A percentile compares a stretch with the other conserved stretches of the same genome.
phyloP scores from a whole-genome alignment of 1,139 yeast genomes.

The Geotrichum phurueaensis region DNA sequence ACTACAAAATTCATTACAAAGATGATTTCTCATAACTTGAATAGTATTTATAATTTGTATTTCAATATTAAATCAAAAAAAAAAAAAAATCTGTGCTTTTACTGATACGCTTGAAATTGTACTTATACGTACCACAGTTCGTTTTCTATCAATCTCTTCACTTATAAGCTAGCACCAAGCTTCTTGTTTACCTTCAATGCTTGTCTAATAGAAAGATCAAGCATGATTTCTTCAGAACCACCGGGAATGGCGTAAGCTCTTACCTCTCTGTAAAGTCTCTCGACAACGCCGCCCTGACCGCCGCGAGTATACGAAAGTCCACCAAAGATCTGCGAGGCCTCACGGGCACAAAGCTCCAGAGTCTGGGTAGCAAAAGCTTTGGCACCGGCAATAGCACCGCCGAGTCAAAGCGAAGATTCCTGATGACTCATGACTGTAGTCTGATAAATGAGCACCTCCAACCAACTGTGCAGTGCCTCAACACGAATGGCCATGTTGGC shows the following conservation, averaged over 20 bases:
- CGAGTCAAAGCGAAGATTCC: constrained; percentile 40
- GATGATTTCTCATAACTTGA: background rate
- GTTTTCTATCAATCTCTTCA: no score
- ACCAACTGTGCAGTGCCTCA: constrained; percentile 39
- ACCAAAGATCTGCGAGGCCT: constrained; percentile 43
- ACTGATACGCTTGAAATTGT: no score
- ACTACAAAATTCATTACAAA: background rate
- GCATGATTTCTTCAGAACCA: constrained; percentile 44
- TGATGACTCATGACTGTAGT: constrained; percentile 34
- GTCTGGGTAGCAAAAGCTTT: constrained; percentile 41
- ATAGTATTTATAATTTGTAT: background rate
- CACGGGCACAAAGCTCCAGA: constrained; percentile 41
- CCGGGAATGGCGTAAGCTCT: constrained; percentile 44
- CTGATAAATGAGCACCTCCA: constrained; percentile 38
- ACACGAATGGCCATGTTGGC: constrained; percentile 41
- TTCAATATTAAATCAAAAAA: background rate
- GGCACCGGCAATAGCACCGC: constrained; percentile 42
- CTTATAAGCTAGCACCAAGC: constrained; percentile 38
- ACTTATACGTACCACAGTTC: no score
- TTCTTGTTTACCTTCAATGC: constrained; percentile 38
- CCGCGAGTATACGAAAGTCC: constrained; percentile 42
- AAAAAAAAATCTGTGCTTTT: no score
- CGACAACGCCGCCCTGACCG: constrained; percentile 42
- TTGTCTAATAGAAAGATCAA: constrained; percentile 40
- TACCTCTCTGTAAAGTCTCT: constrained; percentile 41